Evolutionary conservation across 2,329 filamentous ascomycete species (phyloP), one percentile per base, ranked within the genome.

Genomic region (Thelonectria blattea): DNA sequence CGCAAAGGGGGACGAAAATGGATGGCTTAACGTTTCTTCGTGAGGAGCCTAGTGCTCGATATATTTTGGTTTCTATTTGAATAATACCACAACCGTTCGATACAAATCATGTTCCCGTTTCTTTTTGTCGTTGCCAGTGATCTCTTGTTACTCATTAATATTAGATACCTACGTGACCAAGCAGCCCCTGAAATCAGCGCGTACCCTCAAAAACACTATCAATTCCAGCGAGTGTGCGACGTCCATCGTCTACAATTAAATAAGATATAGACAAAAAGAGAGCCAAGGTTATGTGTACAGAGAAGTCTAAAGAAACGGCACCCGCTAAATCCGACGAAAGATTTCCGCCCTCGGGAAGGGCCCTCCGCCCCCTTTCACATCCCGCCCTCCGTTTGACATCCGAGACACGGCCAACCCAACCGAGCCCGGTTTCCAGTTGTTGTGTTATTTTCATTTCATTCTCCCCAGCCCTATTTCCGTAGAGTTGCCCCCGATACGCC

Each of bases 401-500:
- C 39, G 34, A 45, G 55, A 32, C 27, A 48, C 52, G 47, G 32
- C 27, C 27, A 30, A 11, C 9, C 24, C 45, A 42, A 14, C 39
- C 52, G 34, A 52, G 18, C 56, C 56, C 54, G 39, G 30, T 64
- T 64, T 58, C 65, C 61, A 62, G 56, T 69, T 59, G 65, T 63
- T 59, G 66, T 24, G 22, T 70, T 63, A 46, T 68, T 30, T 30
- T 30, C 27, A 30, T 30, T n/a, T 30, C 47, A 24, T 34, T 30
- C 49, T 42, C 60, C 62, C 61, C 47, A 39, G 22, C 65, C 63
- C 59, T 61, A 50, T 60, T 30, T 57, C 65, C 61, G 51, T 65
- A 62, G 64, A 69, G 53, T 48, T 61, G 27, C 63, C 51, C 64
- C 65, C 64, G 60, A 64, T 73, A 58, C 70, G 70, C 71, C 71